Evolutionary conservation across 1,284 basidiomycete genomes (phyloP).

Genomic region (Ceratobasidium sp.): DNA sequence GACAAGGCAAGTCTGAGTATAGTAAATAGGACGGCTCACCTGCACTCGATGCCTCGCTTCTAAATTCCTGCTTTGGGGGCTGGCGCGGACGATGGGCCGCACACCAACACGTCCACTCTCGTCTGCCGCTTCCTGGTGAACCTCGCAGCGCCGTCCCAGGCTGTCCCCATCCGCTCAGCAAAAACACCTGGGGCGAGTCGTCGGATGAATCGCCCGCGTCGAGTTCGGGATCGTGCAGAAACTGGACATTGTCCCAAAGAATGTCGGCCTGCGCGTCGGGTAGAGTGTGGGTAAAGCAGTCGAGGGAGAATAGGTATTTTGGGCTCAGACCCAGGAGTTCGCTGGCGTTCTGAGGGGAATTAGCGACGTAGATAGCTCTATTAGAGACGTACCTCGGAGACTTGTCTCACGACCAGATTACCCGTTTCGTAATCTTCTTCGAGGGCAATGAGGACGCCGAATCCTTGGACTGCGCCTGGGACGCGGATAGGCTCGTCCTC

Average conservation of each 20-base stretch:
- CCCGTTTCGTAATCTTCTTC: slow-evolving; percentile 69
- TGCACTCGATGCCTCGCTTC: not conserved
- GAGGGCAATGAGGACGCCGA: slow-evolving; percentile 80
- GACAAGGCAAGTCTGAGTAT: not conserved
- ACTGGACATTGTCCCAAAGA: slow-evolving; percentile 81
- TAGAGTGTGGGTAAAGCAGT: slow-evolving; percentile 78
- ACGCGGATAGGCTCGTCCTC: slow-evolving; percentile 91
- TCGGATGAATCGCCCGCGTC: slow-evolving; percentile 50
- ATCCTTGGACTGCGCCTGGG: slow-evolving; percentile 85
- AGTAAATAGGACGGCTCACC: not conserved
- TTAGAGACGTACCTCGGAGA: slow-evolving; percentile 70
- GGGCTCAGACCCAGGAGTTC: slow-evolving; percentile 78
- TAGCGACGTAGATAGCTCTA: not conserved
- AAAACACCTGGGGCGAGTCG: slow-evolving; percentile 68
- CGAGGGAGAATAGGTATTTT: slow-evolving; percentile 75
- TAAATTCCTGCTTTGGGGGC: slow-evolving; percentile 37
- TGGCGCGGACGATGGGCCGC: slow-evolving; percentile 70
- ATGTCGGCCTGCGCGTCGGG: slow-evolving; percentile 72
- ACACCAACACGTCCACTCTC: slow-evolving; percentile 85
- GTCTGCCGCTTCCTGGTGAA: slow-evolving; percentile 41
- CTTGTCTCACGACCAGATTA: slow-evolving; percentile 72
- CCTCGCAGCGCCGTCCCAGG: slow-evolving; percentile 58
- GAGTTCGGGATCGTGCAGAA: slow-evolving; percentile 60
- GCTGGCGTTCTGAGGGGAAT: slow-evolving; percentile 60
- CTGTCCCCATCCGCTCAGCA: slow-evolving; percentile 73